A percentile compares a stretch with the other conserved stretches of the same genome.
phyloP scores from a whole-genome alignment of 495 filamentous ascomycete species.

The Astrothelium macrocarpum region DNA sequence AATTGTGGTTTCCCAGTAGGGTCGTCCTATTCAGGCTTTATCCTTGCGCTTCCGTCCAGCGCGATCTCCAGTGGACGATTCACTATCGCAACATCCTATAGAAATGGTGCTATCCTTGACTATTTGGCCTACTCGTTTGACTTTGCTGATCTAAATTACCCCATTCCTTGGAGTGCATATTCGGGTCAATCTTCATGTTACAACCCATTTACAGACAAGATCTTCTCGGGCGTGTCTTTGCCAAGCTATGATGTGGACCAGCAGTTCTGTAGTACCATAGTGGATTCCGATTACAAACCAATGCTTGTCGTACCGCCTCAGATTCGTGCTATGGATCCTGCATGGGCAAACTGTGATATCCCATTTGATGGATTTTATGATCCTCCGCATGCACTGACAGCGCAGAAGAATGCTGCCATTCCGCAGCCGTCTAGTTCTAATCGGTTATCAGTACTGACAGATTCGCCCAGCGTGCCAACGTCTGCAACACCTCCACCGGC shows the following conservation, averaged over 20 bases:
- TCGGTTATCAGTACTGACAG: too few species aligned
- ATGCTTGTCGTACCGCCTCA: conserved; percentile 8
- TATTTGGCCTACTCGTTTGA: conserved; percentile 2
- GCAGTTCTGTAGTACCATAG: conserved; percentile 4
- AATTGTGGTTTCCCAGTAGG: not conserved
- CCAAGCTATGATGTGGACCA: too few species aligned
- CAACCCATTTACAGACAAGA: not conserved
- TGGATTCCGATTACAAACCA: conserved; percentile 8
- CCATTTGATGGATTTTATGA: conserved; percentile 9
- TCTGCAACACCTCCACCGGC: not conserved
- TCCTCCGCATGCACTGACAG: conserved; percentile 8
- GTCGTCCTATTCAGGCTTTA: not conserved
- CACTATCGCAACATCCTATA: too few species aligned
- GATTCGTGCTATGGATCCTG: conserved; percentile 7
- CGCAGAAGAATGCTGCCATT: not conserved
- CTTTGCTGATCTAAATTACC: conserved; percentile 9
- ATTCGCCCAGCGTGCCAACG: too few species aligned
- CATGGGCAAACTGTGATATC: conserved; percentile 6
- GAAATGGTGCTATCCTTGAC: not conserved
- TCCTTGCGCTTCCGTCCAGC: conserved; percentile 1
- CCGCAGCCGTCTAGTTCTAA: too few species aligned
- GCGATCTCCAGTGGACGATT: conserved; percentile 1
- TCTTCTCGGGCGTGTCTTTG: not conserved
- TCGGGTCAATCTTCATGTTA: conserved; percentile 1
- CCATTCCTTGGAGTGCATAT: conserved; percentile 8